Conservation (phyloP, 2,329 filamentous ascomycete genomes). For the Chaetomium strumarium region DNA sequence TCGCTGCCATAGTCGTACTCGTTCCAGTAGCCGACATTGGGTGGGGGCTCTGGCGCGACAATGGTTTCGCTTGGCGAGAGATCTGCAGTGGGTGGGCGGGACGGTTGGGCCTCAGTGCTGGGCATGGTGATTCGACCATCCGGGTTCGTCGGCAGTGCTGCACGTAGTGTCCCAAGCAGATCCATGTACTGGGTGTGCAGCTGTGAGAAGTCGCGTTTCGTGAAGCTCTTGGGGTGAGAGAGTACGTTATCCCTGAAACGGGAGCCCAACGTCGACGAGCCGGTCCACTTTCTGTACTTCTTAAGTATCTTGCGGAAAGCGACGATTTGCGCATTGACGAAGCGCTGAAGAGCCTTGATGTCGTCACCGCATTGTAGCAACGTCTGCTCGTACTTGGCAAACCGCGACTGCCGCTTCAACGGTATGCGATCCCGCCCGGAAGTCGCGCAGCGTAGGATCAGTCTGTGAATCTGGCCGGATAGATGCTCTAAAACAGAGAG, state of each 20-base stretch:
- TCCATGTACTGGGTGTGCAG: slow-evolving; percentile 47
- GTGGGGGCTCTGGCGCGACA: slow-evolving; percentile 15
- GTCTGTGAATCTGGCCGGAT: slow-evolving; percentile 41
- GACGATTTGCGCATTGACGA: slow-evolving; percentile 65
- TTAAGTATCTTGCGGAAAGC: slow-evolving; percentile 80
- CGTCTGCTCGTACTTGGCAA: slow-evolving; percentile 49
- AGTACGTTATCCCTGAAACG: slow-evolving; percentile 64
- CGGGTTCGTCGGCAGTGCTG: slow-evolving; percentile 35
- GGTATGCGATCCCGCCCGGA: slow-evolving; percentile 31
- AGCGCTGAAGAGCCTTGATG: slow-evolving; percentile 63
- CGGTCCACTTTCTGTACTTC: slow-evolving; percentile 85
- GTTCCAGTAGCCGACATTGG: slow-evolving; percentile 64
- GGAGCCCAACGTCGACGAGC: slow-evolving; percentile 56
- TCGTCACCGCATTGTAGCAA: slow-evolving; percentile 61
- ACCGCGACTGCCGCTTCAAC: slow-evolving; percentile 44
- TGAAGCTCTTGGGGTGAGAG: slow-evolving; percentile 64
- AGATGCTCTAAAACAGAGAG: slow-evolving; percentile 39
- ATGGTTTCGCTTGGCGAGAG: slow-evolving; percentile 19
- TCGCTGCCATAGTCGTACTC: slow-evolving; percentile 82
- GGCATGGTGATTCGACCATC: slow-evolving; percentile 13
- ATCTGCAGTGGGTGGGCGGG: slow-evolving; percentile 9
- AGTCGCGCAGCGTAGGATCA: slow-evolving; percentile 40
- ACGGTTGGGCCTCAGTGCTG: slow-evolving; percentile 6
- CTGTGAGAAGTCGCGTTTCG: slow-evolving; percentile 56
- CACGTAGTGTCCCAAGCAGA: slow-evolving; percentile 42